Conservation (phyloP, 306 rosid genomes). For the Malus domestica region DNA sequence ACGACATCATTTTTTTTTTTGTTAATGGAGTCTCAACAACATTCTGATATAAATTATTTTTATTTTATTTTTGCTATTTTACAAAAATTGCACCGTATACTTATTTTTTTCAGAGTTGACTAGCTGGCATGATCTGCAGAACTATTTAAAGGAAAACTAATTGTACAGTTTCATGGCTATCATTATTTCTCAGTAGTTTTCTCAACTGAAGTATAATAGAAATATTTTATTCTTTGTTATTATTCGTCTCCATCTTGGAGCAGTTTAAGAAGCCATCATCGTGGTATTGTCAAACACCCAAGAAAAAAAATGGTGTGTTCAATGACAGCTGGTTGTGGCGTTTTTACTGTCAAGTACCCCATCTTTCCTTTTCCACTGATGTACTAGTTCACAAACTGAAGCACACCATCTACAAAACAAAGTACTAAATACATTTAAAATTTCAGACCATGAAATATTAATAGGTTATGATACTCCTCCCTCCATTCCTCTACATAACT, state of each 20-base stretch:
- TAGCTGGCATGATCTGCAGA: neutral
- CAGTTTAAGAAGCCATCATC: too few relatives aligned
- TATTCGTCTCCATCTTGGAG: too few relatives aligned
- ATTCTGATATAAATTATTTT: neutral
- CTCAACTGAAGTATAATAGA: neutral
- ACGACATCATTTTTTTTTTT: neutral
- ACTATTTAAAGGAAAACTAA: neutral
- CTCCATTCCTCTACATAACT: neutral
- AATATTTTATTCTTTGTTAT: too few relatives aligned
- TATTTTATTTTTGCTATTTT: neutral
- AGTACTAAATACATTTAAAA: neutral
- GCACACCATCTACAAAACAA: neutral
- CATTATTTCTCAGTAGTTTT: neutral
- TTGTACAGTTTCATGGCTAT: neutral
- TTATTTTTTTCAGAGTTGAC: neutral
- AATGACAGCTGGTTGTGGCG: neutral
- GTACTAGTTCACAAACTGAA: neutral
- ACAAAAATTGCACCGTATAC: neutral
- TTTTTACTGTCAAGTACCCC: neutral
- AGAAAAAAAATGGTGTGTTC: neutral
- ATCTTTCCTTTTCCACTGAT: neutral
- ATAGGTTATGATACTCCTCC: constrained; percentile 1
- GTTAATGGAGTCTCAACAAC: neutral
- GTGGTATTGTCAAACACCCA: neutral
- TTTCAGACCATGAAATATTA: neutral